A percentile compares a stretch with the other conserved stretches of the same genome.
Evolutionary conservation across 257 asterid species (phyloP).

Genomic region (Solanum tarapatanum): DNA sequence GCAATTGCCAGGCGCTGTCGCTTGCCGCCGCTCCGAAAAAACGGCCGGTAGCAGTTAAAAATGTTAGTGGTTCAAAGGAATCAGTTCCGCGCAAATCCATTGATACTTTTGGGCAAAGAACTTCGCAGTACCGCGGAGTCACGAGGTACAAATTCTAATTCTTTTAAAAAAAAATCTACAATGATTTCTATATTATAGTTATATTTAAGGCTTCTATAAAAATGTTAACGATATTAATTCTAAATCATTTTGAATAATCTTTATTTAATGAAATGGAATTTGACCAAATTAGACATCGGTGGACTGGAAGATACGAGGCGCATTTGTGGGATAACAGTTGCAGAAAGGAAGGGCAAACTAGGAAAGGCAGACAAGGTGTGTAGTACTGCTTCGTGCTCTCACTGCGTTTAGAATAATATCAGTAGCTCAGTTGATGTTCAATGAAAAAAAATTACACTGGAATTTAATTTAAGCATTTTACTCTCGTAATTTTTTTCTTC

Average conservation of each 20-base stretch:
- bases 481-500: not conserved
- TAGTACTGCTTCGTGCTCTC: not conserved
- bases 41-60: conserved; percentile 21
- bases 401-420: not conserved
- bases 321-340: conserved; percentile 86
- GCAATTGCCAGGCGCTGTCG: conserved; percentile 38
- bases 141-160: conserved; percentile 34
- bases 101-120: conserved; percentile 75
- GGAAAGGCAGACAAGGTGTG: conserved; percentile 83
- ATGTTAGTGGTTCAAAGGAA: conserved; percentile 16
- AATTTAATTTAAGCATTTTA: not conserved
- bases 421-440: not conserved
- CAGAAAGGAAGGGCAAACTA: conserved; percentile 80
- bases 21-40: conserved; percentile 36
- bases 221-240: not conserved
- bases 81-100: conserved; percentile 51
- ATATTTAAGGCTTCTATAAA: not conserved
- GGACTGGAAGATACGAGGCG: conserved; percentile 90
- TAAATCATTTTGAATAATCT: not conserved
- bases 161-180: not conserved
- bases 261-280: not conserved
- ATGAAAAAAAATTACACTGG: not conserved
- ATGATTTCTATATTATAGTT: not conserved
- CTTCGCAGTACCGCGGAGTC: conserved; percentile 84
- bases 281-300: conserved; percentile 41